These are phyloP conservation scores for Albizia julibrissin DNA, from an alignment of 306 rosid species.

Conservation along the genomic window DNA sequence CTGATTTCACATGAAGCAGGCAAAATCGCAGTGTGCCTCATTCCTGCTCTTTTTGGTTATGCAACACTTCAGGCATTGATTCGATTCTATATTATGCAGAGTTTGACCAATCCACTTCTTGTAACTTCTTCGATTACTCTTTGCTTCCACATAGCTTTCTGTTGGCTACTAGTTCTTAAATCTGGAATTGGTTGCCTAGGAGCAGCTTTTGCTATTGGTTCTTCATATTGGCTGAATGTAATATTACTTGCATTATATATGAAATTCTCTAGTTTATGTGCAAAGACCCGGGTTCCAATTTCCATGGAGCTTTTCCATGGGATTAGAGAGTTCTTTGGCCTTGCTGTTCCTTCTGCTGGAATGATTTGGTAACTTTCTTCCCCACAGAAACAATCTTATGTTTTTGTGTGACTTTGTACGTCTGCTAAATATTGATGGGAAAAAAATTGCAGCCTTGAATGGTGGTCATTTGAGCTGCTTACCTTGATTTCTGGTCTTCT, in stretches of 20 bases:
- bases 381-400: neutral
- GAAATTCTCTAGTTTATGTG: constrained; percentile 51
- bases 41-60: constrained; percentile 81
- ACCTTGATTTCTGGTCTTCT: constrained; percentile 71
- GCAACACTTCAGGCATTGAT: constrained; percentile 65
- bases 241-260: constrained; percentile 56
- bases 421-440: neutral
- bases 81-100: constrained; percentile 66
- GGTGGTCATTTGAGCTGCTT: constrained; percentile 85
- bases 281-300: constrained; percentile 51
- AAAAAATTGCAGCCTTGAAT: constrained; percentile 63
- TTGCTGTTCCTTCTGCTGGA: constrained; percentile 74
- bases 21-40: constrained; percentile 56
- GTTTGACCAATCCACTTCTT: constrained; percentile 66
- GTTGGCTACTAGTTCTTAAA: constrained; percentile 73
- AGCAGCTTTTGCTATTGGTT: constrained; percentile 73
- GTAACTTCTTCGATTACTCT: constrained; percentile 50
- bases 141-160: constrained; percentile 59
- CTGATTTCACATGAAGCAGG: constrained; percentile 77
- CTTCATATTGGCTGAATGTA: constrained; percentile 84
- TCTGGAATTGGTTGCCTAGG: constrained; percentile 60
- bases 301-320: constrained; percentile 65
- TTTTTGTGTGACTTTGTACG: neutral
- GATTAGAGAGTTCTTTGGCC: constrained; percentile 56
- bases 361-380: constrained; percentile 68